Conservation (phyloP, 148 eudicot genomes). For the Dianthus caryophyllus region DNA sequence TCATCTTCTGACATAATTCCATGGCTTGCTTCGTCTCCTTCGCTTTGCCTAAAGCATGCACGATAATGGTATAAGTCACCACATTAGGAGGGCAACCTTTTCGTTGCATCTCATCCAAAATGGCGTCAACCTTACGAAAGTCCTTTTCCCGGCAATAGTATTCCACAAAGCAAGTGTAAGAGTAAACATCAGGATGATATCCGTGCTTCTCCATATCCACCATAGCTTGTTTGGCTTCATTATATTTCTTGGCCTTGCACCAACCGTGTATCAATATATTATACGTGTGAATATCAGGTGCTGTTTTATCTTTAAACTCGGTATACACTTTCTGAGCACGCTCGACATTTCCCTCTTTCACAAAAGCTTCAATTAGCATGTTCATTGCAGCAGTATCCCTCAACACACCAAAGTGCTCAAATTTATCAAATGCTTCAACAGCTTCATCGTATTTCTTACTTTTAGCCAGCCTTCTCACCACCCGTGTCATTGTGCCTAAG, state of each 20-base stretch:
- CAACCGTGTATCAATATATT: slow-evolving; percentile 76
- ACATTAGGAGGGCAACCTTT: slow-evolving; percentile 58
- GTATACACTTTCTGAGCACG: slow-evolving; percentile 52
- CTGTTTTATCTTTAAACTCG: slow-evolving; percentile 44
- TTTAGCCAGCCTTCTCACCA: slow-evolving; percentile 64
- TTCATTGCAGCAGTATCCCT: slow-evolving; percentile 53
- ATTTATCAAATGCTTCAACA: slow-evolving; percentile 51
- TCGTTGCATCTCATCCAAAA: slow-evolving; percentile 59
- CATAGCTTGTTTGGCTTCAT: slow-evolving; percentile 42
- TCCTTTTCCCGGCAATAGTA: slow-evolving; percentile 54
- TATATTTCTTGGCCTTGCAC: slow-evolving; percentile 57
- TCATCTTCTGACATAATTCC: slow-evolving; percentile 61
- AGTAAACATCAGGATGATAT: slow-evolving; percentile 41
- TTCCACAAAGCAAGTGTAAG: slow-evolving; percentile 63
- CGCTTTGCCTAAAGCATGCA: slow-evolving; percentile 68
- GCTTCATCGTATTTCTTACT: slow-evolving; percentile 51
- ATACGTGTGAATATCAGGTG: slow-evolving; percentile 42
- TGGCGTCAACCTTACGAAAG: slow-evolving; percentile 54
- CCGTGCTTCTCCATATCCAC: slow-evolving; percentile 59
- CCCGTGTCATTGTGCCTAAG: slow-evolving; percentile 48
- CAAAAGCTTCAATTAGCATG: slow-evolving; percentile 56
- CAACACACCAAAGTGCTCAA: slow-evolving; percentile 39
- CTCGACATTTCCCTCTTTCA: slow-evolving; percentile 59
- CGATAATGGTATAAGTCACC: slow-evolving; percentile 67
- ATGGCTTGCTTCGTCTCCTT: slow-evolving; percentile 56